Base-by-base conservation (phyloP, 306 rosid genomes). In the Medicago truncatula region DNA sequence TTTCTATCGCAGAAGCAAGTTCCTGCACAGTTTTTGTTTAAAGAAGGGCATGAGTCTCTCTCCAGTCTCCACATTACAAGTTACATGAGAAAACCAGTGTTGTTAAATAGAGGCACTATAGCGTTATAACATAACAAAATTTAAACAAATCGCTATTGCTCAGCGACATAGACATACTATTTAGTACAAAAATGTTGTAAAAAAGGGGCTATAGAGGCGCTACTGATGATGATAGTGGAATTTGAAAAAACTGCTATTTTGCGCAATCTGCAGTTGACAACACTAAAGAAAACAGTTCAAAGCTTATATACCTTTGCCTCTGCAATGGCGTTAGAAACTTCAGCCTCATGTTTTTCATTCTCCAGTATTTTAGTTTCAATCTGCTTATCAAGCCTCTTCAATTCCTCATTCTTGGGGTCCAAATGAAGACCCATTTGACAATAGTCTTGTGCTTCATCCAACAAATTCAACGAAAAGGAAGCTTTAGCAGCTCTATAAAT, bases 401-500 rank as follows among this genome's bases (percentile, higher is more conserved):
- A 70, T 13, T 88, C 96, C 75, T 87, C 86, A 34, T 90, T 95
- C 59, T 72, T 73, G n/a, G 90, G 89, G 74, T 95, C 97, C 61
- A 83, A 84, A 76, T 76, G 61, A 77, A 90, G 88, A 77, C 97
- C 97, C 28, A 77, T 87, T 46, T 76, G 81, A 58, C 90, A 92
- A 81, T 83, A 83, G 23, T 88, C 86, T 67, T 80, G 85, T 13
- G 92, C 97, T 76, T 92, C 96, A 46, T 76, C 76, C 85, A 92
- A 76, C 85, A 92, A 85, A 67, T 90, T 87, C 77, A 95, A 78
- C 8, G 88, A 83, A 84, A 92, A 54, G 18, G 89, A 84, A 14
- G 97, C 97, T 85, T 92, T 95, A 8, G 88, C 88, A 84, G 96
- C 96, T 76, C 97, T 87, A 80, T 84, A 94, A 60, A 87, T 77